Evolutionary conservation across 805 yeast species (phyloP), one percentile per base, ranked within the genome.

Genomic region (Wilhelminamyces savonicus): DNA sequence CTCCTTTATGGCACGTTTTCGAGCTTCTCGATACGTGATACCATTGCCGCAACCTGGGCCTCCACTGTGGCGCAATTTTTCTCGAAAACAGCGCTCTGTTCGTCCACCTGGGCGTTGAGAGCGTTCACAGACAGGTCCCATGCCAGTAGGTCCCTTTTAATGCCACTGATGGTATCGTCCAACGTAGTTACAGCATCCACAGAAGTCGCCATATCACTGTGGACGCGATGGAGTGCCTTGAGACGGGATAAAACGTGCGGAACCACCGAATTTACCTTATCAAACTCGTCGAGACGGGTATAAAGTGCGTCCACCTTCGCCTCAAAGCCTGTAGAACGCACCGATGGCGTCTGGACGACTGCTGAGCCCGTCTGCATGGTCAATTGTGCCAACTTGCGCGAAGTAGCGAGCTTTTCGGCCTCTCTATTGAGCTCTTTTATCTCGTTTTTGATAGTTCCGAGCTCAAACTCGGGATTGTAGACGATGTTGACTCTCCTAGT

Each of bases 391-490:
- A n/a, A n/a, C n/a, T n/a, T n/a, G n/a, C n/a, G n/a, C n/a, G n/a
- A n/a, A n/a, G n/a, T 37, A 2, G 39, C 41, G 19, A 51, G 32
- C 9, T 42, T 35, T 15, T 60, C 67, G 13, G 50, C 36, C 12
- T 54, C 56, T 23, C 41, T 39, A 14, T 44, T 44, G 18, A 59
- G 31, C n/a, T 34, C 30, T 8, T 37, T 28, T 6, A 62, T 41
- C 13, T 54, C 51, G 7, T 36, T 32, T 26, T 54, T 50, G 20
- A 61, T 36, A 15, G 34, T 33, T 10, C 32, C 46, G 21, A 58
- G 25, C 10, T 49, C 48, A 34, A 44, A 52, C 17, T 56, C 60
- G 1, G 68, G 68, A 29, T 58, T 58, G 31, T 53, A 43, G 9
- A 63, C 43, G 12, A 62, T 50, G 20, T 52, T 50, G 11, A 59